Evolutionary conservation across 768 basidiomycete species (phyloP), one percentile per base, ranked within the genome.

Genomic region (Megacollybia marginata): DNA sequence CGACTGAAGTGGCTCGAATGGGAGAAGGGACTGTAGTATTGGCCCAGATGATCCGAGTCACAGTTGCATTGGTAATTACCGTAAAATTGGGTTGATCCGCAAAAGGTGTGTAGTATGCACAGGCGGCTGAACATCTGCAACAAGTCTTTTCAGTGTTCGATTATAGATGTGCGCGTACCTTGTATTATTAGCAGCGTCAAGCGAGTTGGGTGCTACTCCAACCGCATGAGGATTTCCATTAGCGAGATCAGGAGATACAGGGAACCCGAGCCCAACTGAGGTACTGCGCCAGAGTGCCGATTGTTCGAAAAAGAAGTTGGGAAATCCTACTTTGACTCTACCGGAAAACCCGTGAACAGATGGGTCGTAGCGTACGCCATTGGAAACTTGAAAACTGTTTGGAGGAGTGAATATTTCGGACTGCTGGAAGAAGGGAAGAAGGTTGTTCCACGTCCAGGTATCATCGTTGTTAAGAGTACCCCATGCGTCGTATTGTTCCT

Each of bases 11-110:
- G 5, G 76, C 80, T n/a, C 66, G 23, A 28, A 28, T 28, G 23
- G 23, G 23, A 6, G 23, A 28, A 28, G 23, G 23, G 23, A 28
- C 23, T 28, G 38, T 40, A 13, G 38, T 40, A 3, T 40, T 40
- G 15, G 38, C 38, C 67, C 66, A 79, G 23, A 79, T 52, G 38
- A 85, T 64, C 42, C 70, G 67, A 0, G 79, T 76, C 28, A 77
- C 82, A 15, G 75, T 78, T 11, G 74, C 70, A 52, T 77, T 76
- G 7, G 77, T 71, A 33, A 84, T 65, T 42, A 85, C 74, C 42
- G 69, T 68, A 36, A 83, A 69, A 57, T 85, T 85, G n/a, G 71
- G 53, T 12, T 60, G 46, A 9, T 52, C 45, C 1, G 51, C 35
- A 46, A 63, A 66, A 1, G 66, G 63, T 1, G 64, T 62, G 47